Evolutionary conservation across 805 yeast species (phyloP).

Genomic region (Komagataella ulmi): DNA sequence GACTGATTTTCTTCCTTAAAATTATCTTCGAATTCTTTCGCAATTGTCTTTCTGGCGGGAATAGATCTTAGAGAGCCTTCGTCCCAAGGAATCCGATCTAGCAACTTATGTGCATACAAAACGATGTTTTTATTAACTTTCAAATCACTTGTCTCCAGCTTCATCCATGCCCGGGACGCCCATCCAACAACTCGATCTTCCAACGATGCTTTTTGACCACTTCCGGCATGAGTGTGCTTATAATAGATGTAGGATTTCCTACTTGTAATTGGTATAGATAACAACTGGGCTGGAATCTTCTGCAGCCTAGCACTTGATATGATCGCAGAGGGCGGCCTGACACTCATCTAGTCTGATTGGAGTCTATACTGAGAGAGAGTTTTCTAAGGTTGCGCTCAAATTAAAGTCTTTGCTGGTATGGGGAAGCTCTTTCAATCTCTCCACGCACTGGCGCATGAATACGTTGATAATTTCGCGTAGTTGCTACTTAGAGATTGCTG

Average conservation of each 20-base stretch:
- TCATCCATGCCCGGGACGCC: slow-evolving; percentile 51
- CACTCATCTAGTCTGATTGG: not conserved
- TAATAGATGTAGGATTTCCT: slow-evolving; percentile 52
- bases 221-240: slow-evolving; percentile 31
- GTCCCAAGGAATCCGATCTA: slow-evolving; percentile 64
- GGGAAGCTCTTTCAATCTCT: not conserved
- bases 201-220: slow-evolving; percentile 17
- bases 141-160: slow-evolving; percentile 39
- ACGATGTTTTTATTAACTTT: slow-evolving; percentile 50
- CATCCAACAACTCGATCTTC: slow-evolving; percentile 29
- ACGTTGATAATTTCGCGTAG: not conserved
- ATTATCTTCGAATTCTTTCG: slow-evolving; percentile 29
- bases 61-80: slow-evolving; percentile 65
- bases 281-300: slow-evolving; percentile 37
- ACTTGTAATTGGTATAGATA: slow-evolving; percentile 62
- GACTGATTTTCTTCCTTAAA: slow-evolving; percentile 9
- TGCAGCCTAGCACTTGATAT: not conserved
- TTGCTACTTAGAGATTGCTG: not conserved
- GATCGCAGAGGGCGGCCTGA: not conserved
- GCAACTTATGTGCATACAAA: slow-evolving; percentile 29
- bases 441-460: not conserved
- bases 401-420: not conserved
- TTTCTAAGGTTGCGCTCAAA: too few relatives aligned
- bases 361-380: not conserved
- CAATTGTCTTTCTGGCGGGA: slow-evolving; percentile 53